Evolutionary conservation across 192 early-diverging fungal species (phyloP), one percentile per base, ranked within the genome.

Genomic region (Dissophora globulifera): DNA sequence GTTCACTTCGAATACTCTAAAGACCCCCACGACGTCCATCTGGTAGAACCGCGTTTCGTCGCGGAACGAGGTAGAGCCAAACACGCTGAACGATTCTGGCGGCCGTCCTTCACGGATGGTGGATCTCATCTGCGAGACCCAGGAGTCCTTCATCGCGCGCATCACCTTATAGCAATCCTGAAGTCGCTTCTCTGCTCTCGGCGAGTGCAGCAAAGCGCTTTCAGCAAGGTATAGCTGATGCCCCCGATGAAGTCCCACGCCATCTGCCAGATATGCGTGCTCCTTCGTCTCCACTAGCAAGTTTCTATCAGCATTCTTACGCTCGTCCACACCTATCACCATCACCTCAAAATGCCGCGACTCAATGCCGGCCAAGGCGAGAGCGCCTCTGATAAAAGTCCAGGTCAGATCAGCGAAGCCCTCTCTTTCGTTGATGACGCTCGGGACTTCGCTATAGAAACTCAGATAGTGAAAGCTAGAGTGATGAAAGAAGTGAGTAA

Each of bases 211-310:
- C 1, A 30, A 3, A 25, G 50, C n/a, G 46, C 50, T 58, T 22
- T 69, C 67, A 11, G 67, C 56, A 5, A 69, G 16, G 17, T 69
- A 69, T 38, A 69, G 51, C 22, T 69, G 58, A 60, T 68, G 47
- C 23, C 51, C 49, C 20, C 40, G 33, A 68, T 49, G 51, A 20
- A 59, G 1, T 33, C 30, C 66, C 5, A 68, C 56, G 17, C 66
- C 56, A 26, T 68, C 66, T 4, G 56, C 66, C 56, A 58, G 59
- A 3, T 19, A 9, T 25, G 38, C 67, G 16, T 53, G 67, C 15
- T 54, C 49, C 17, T 69, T 50, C 0, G 57, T 50, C 50, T 45
- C 42, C 13, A 41, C 57, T 1, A n/a, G 12, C 0, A 54, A 41
- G 42, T 69, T 20, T 26, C 52, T n/a, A 0, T 50, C 42, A 19